Conservation (phyloP, 2,329 filamentous ascomycete genomes). For the Cladophialophora immunda region DNA sequence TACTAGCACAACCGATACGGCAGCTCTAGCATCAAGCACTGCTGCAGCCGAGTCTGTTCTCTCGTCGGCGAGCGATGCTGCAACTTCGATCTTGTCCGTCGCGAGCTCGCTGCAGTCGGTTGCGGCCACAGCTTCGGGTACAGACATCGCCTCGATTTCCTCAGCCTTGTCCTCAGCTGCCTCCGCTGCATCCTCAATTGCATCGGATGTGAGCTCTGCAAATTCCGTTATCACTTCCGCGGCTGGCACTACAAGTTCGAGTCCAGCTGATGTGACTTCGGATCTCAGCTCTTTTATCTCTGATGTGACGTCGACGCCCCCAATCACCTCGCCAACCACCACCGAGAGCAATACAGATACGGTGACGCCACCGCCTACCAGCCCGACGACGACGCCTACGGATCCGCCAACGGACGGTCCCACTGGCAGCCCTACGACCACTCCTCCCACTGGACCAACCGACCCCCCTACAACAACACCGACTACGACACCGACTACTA, state of each 20-base stretch:
- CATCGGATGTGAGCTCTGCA: constrained; percentile 32
- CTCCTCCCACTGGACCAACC: constrained; percentile 4
- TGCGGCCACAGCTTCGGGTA: constrained; percentile 27
- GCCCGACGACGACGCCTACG: constrained; percentile 1
- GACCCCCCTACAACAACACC: constrained; percentile 1
- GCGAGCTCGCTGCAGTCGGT: constrained; percentile 35
- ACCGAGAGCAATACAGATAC: constrained; percentile 37
- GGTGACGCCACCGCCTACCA: constrained; percentile 42
- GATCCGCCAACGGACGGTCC: constrained; percentile 7
- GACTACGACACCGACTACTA: constrained; percentile 9
- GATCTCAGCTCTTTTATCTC: constrained; percentile 18
- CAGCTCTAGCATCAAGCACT: constrained; percentile 16
- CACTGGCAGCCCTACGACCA: neutral
- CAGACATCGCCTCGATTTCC: constrained; percentile 33
- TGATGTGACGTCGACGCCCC: constrained; percentile 11
- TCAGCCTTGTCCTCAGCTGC: constrained; percentile 36
- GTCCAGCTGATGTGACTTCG: constrained; percentile 19
- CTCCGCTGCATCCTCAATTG: constrained; percentile 32
- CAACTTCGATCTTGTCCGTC: constrained; percentile 33
- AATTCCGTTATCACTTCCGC: constrained; percentile 29
- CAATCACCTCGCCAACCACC: constrained; percentile 20
- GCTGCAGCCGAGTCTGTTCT: constrained; percentile 26
- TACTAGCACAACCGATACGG: constrained; percentile 35
- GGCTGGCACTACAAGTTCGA: constrained; percentile 21
- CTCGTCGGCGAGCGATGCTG: constrained; percentile 32